Evolutionary conservation across 352 stramenopile species (phyloP).

Genomic region (Globisporangium alternatum): DNA sequence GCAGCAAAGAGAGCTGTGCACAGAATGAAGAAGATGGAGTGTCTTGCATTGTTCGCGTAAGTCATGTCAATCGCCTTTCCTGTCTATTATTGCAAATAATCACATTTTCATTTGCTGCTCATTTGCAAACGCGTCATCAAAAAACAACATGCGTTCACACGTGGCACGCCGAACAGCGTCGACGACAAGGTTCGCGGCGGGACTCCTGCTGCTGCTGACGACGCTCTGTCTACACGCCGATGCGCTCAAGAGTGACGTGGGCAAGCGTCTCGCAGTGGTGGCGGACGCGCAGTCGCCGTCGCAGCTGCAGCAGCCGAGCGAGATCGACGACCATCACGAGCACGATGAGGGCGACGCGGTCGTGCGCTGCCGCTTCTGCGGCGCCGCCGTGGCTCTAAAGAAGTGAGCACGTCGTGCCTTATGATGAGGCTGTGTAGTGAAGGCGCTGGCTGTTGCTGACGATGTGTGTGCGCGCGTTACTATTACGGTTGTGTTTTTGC

Average conservation of each 20-base stretch:
- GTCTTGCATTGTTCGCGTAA: too few species aligned
- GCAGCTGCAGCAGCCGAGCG: not conserved
- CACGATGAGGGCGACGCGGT: conserved; percentile 23
- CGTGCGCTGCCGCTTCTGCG: conserved; percentile 78
- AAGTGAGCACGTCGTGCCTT: conserved; percentile 28
- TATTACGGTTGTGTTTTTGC: not conserved
- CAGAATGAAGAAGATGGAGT: too few species aligned
- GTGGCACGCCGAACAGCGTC: not conserved
- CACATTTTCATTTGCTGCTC: too few species aligned
- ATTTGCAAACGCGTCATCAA: not conserved
- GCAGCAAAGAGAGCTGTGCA: not conserved
- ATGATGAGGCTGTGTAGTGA: not conserved
- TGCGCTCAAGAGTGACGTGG: conserved; percentile 6
- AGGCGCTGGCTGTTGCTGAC: not conserved
- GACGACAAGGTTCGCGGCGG: not conserved
- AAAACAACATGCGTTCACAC: not conserved
- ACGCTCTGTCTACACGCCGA: not conserved
- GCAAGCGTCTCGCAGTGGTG: conserved; percentile 10
- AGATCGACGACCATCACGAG: conserved; percentile 14
- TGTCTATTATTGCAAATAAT: too few species aligned
- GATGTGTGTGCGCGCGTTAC: not conserved
- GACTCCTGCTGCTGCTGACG: not conserved
- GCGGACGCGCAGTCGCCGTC: not conserved
- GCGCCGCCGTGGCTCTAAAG: conserved; percentile 62
- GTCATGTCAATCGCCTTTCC: too few species aligned